These are phyloP conservation scores for Colletotrichum destructivum DNA, from an alignment of 2,329 filamentous ascomycete species.

Conservation along the genomic window DNA sequence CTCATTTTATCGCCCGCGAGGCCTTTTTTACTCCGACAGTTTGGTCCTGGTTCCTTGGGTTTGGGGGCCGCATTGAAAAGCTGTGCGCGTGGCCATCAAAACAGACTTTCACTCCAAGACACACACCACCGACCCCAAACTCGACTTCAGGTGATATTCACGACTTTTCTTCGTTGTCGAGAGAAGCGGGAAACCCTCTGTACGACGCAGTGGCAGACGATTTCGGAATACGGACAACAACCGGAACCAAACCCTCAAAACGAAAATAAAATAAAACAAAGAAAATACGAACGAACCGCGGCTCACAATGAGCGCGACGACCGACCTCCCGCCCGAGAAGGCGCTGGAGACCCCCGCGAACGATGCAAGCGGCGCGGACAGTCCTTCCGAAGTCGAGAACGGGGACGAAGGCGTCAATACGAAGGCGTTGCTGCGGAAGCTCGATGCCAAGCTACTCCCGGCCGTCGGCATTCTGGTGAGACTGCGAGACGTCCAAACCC, in stretches of 20 bases:
- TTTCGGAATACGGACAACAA: no score
- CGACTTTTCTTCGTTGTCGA: not conserved
- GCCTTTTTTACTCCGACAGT: conserved; percentile 1
- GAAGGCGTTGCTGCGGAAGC: conserved; percentile 69
- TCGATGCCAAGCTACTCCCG: conserved; percentile 67
- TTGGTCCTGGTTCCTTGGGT: not conserved
- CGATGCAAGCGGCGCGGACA: conserved; percentile 23
- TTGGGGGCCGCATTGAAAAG: conserved; percentile 32
- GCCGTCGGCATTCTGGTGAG: conserved; percentile 64
- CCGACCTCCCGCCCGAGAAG: conserved; percentile 31
- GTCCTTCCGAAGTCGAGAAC: conserved; percentile 25
- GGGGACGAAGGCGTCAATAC: conserved; percentile 62
- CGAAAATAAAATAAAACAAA: not conserved
- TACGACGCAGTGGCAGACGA: no score
- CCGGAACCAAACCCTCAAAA: no score
- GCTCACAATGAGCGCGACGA: conserved; percentile 28
- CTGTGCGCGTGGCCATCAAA: conserved; percentile 15
- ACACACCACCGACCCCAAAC: conserved; percentile 6
- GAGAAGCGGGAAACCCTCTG: no score
- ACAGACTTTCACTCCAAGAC: conserved; percentile 15
- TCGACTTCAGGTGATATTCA: conserved; percentile 2
- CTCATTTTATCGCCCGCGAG: not conserved
- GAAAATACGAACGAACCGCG: not conserved
- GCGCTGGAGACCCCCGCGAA: conserved; percentile 20
- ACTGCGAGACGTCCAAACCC: no score